These are phyloP conservation scores for Penicillium sp. DNA, from an alignment of 2,329 filamentous ascomycete genomes.

Conservation along the genomic window DNA sequence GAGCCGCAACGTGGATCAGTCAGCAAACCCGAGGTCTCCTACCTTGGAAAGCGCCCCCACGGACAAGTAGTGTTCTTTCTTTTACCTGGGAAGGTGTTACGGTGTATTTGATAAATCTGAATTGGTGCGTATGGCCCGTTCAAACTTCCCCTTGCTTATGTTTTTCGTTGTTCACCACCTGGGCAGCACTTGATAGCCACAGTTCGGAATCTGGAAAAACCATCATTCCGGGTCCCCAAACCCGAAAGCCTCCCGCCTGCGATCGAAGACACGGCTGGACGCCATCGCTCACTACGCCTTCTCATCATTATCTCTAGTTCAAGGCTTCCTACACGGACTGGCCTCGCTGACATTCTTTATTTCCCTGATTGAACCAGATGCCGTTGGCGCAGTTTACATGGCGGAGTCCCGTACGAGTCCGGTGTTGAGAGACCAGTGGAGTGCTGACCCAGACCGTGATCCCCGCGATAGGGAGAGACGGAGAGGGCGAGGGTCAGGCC, in stretches of 20 bases:
- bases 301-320: slow-evolving; percentile 10
- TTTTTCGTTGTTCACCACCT: slow-evolving; percentile 8
- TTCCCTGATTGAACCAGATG: slow-evolving; percentile 37
- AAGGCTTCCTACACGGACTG: slow-evolving; percentile 10
- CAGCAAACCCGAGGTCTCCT: slow-evolving; percentile 3
- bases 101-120: slow-evolving; percentile 8
- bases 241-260: slow-evolving; percentile 29
- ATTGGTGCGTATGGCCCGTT: slow-evolving; percentile 16
- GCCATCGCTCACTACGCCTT: slow-evolving; percentile 21
- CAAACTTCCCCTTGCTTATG: slow-evolving; percentile 17
- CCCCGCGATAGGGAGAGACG: slow-evolving; percentile 35
- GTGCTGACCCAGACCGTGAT: slow-evolving; percentile 44
- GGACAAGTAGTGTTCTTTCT: slow-evolving; percentile 2
- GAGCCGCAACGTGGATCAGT: slow-evolving; percentile 15
- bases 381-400: slow-evolving; percentile 46
- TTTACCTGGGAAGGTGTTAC: neutral
- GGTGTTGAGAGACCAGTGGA: slow-evolving; percentile 52
- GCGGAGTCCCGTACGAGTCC: slow-evolving; percentile 51
- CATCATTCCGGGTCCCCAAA: slow-evolving; percentile 27
- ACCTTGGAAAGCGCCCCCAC: neutral
- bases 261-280: slow-evolving; percentile 28
- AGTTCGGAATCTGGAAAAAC: slow-evolving; percentile 32
- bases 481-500: slow-evolving; percentile 44
- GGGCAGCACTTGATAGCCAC: neutral
- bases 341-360: slow-evolving; percentile 6